Evolutionary conservation across 2,329 filamentous ascomycete species (phyloP).

Genomic region (Curvularia verruculosa): DNA sequence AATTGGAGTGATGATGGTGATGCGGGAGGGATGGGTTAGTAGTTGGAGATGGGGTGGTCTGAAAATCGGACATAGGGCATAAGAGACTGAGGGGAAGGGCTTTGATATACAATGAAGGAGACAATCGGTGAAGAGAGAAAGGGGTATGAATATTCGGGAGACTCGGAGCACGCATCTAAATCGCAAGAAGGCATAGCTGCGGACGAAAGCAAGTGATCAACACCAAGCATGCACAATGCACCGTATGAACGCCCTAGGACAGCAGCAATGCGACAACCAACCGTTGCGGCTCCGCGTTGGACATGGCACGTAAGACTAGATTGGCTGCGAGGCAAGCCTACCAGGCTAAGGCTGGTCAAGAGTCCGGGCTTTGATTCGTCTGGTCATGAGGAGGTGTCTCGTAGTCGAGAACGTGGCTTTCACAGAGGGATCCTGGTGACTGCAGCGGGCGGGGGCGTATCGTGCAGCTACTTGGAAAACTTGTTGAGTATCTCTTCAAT

Average conservation of each 20-base stretch:
- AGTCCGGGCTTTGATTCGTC: constrained; percentile 13
- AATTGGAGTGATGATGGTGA: constrained; percentile 15
- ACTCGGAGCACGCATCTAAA: constrained; percentile 21
- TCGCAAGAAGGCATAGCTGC: constrained; percentile 24
- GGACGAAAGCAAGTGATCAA: constrained; percentile 36
- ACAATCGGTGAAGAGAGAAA: constrained; percentile 11
- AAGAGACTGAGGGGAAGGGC: constrained; percentile 10
- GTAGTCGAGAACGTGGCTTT: constrained; percentile 23
- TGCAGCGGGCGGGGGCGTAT: constrained; percentile 1
- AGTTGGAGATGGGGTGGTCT: constrained; percentile 11
- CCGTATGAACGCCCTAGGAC: constrained; percentile 17
- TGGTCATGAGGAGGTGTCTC: constrained; percentile 18
- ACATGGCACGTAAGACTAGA: constrained; percentile 19
- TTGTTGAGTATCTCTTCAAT: not conserved
- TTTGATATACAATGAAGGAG: constrained; percentile 11
- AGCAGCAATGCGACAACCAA: constrained; percentile 20
- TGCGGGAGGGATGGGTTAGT: not conserved
- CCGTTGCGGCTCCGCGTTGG: constrained; percentile 35
- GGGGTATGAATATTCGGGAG: constrained; percentile 17
- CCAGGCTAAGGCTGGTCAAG: constrained; percentile 14
- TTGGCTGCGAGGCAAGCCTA: constrained; percentile 22
- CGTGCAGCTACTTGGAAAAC: constrained; percentile 1
- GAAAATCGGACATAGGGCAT: constrained; percentile 19
- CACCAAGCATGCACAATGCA: constrained; percentile 20
- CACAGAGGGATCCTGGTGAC: constrained; percentile 1